These are phyloP conservation scores for Arabis alpina DNA, from an alignment of 345 rosid genomes.

Conservation along the genomic window DNA sequence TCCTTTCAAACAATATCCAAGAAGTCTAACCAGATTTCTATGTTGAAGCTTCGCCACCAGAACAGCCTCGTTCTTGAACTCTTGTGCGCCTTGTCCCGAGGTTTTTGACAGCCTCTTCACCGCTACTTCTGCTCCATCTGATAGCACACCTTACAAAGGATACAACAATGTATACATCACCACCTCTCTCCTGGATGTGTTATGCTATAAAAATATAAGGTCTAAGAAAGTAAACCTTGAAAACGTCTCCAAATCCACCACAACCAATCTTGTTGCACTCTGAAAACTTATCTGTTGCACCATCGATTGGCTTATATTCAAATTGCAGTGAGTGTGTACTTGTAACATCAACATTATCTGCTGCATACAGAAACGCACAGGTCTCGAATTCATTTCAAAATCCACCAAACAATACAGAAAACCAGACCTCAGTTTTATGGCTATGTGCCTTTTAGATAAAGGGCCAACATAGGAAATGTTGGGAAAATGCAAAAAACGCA, in stretches of 20 bases:
- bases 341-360: background rate
- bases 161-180: background rate
- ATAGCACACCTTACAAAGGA: background rate
- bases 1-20: constrained; percentile 8
- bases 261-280: constrained; percentile 2
- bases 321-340: constrained; percentile 1
- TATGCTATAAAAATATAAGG: background rate
- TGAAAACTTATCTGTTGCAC: constrained; percentile 9
- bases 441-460: too few species aligned
- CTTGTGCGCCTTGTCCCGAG: constrained; percentile 19
- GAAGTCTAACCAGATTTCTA: constrained; percentile 20
- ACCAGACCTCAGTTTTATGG: too few species aligned
- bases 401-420: background rate
- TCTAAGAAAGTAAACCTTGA: background rate
- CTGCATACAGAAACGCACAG: background rate
- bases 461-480: background rate
- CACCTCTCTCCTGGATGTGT: background rate
- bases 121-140: constrained; percentile 18
- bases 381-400: background rate
- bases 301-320: constrained; percentile 5
- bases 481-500: background rate
- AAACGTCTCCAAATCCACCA: constrained; percentile 15
- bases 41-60: constrained; percentile 27
- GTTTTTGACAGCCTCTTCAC: constrained; percentile 25
- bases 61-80: constrained; percentile 29